Conservation (phyloP, 2,329 filamentous ascomycete genomes). For the Tolypocladium ovalisporum region DNA sequence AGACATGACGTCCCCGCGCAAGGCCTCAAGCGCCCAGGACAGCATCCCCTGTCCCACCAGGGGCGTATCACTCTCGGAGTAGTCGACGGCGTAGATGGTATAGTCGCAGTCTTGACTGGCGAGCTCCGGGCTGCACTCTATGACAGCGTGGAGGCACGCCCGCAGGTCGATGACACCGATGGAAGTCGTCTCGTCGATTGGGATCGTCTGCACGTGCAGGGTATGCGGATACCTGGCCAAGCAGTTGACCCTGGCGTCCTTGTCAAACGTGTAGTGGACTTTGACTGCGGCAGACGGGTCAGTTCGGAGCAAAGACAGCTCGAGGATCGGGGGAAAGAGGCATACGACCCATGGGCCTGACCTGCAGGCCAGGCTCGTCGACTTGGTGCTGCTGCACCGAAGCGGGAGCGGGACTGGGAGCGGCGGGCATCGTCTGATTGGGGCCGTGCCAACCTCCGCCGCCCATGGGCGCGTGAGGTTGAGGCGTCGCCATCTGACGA, state of each 20-base stretch:
- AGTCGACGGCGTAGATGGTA: constrained; percentile 95
- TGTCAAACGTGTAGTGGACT: constrained; percentile 92
- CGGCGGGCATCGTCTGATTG: constrained; percentile 16
- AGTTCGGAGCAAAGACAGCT: constrained; percentile 6
- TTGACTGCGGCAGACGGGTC: constrained; percentile 54
- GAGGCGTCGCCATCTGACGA: constrained; percentile 26
- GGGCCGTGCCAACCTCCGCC: constrained; percentile 19
- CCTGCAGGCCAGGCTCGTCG: constrained; percentile 41
- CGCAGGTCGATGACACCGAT: constrained; percentile 85
- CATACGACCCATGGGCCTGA: constrained; percentile 59
- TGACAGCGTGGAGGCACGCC: constrained; percentile 75
- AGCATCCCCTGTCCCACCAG: constrained; percentile 93
- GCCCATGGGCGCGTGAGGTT: constrained; percentile 17
- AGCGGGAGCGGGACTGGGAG: constrained; percentile 10
- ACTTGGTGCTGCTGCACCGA: constrained; percentile 2
- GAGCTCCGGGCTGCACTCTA: constrained; percentile 73
- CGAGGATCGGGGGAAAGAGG: constrained; percentile 9
- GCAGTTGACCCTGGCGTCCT: constrained; percentile 78
- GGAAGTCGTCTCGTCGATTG: constrained; percentile 65
- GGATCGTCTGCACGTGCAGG: constrained; percentile 68
- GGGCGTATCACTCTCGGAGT: constrained; percentile 87
- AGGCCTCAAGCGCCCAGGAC: constrained; percentile 60
- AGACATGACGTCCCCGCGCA: constrained; percentile 26
- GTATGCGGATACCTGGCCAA: constrained; percentile 75
- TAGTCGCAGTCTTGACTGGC: constrained; percentile 63